Evolutionary conservation across 208 protist genomes (phyloP).

Genomic region (Wallacemonas sp.): DNA sequence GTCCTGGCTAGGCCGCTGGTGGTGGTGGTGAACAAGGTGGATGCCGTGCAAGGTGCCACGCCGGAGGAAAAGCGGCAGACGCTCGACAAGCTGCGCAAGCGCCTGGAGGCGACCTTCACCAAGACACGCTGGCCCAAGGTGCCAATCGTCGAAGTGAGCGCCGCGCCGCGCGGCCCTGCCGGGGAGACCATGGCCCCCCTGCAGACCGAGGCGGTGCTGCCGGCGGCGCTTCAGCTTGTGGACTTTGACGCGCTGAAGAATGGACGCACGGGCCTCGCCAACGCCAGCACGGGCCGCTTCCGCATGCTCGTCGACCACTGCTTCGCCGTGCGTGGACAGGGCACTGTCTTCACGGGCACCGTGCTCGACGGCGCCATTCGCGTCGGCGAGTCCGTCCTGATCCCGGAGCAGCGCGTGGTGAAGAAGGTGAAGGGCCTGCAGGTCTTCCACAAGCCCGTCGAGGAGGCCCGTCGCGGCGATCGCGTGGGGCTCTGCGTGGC

Average conservation of each 20-base stretch:
- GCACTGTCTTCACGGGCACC: slow-evolving; percentile 97
- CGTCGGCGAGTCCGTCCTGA: slow-evolving; percentile 86
- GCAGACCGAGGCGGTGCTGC: slow-evolving; percentile 42
- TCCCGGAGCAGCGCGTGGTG: slow-evolving; percentile 81
- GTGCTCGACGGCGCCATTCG: slow-evolving; percentile 81
- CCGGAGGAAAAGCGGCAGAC: slow-evolving; percentile 29
- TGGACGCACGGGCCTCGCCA: not conserved
- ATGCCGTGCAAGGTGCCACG: slow-evolving; percentile 68
- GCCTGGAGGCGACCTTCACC: slow-evolving; percentile 60
- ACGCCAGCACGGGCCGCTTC: slow-evolving; percentile 50
- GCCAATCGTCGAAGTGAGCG: slow-evolving; percentile 67
- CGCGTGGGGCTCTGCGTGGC: slow-evolving; percentile 93
- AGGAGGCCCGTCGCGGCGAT: slow-evolving; percentile 78
- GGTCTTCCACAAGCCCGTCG: slow-evolving; percentile 92
- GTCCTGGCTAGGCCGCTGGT: slow-evolving; percentile 85
- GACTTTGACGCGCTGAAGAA: slow-evolving; percentile 28
- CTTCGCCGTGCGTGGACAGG: slow-evolving; percentile 97
- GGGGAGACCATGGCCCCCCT: slow-evolving; percentile 15
- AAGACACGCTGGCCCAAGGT: slow-evolving; percentile 76
- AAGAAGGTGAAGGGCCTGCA: slow-evolving; percentile 95
- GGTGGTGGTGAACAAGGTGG: slow-evolving; percentile 97
- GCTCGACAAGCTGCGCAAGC: slow-evolving; percentile 52
- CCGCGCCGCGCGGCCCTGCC: slow-evolving; percentile 38
- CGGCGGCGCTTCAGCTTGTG: slow-evolving; percentile 37
- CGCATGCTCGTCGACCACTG: slow-evolving; percentile 98